Evolutionary conservation across 805 yeast species (phyloP).

Genomic region (Yarrowia sp.): DNA sequence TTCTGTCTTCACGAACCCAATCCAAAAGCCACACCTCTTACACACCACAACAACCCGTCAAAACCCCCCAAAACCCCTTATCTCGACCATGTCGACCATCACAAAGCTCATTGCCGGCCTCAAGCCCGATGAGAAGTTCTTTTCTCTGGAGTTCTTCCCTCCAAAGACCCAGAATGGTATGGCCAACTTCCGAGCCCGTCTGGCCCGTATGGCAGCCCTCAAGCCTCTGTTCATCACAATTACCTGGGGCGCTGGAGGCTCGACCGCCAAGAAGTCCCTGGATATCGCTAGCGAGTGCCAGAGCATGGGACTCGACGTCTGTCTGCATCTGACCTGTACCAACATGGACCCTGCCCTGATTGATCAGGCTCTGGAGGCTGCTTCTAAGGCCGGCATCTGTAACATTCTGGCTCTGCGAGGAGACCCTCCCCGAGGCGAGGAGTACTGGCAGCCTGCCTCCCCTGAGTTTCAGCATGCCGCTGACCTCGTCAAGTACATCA

Average conservation of each 20-base stretch:
- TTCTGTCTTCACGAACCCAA: constrained; percentile 24
- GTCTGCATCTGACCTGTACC: constrained; percentile 95
- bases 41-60: neutral
- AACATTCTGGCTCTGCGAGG: constrained; percentile 94
- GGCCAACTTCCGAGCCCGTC: constrained; percentile 81
- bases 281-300: constrained; percentile 83
- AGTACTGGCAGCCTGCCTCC: constrained; percentile 60
- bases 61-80: neutral
- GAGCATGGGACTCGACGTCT: constrained; percentile 80
- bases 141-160: constrained; percentile 95
- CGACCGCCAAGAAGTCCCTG: constrained; percentile 84
- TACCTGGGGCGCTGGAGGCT: constrained; percentile 99
- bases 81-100: constrained; percentile 40
- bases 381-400: constrained; percentile 77
- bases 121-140: constrained; percentile 63
- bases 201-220: constrained; percentile 84
- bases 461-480: constrained; percentile 77
- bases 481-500: constrained; percentile 85
- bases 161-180: constrained; percentile 92
- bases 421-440: constrained; percentile 86
- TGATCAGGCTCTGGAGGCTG: constrained; percentile 76
- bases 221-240: constrained; percentile 91
- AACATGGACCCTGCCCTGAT: constrained; percentile 80
- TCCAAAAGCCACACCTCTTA: constrained; percentile 13
- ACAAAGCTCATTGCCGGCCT: constrained; percentile 54